A percentile compares a stretch with the other conserved stretches of the same genome.
Conservation (phyloP, 202 grass and related monocot genomes). For the Alloteropsis angusta region DNA sequence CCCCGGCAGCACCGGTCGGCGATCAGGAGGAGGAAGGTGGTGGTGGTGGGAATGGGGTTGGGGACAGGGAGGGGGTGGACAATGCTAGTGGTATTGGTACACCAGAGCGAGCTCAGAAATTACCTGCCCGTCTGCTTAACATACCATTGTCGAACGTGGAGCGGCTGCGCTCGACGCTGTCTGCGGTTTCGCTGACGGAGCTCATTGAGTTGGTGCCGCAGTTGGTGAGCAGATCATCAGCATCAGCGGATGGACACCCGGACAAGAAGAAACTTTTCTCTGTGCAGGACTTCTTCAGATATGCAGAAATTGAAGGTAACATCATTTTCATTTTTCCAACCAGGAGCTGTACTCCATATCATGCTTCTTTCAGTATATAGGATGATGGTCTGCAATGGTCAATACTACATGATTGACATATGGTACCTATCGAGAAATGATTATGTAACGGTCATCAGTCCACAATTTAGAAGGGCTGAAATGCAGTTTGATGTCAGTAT, state of each 20-base stretch:
- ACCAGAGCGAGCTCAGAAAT: slow-evolving; percentile 30
- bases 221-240: slow-evolving; percentile 44
- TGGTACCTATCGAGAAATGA: not conserved
- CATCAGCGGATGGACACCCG: slow-evolving; percentile 49
- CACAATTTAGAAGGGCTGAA: not conserved
- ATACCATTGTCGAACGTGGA: slow-evolving; percentile 90
- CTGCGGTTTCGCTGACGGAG: slow-evolving; percentile 61
- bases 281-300: slow-evolving; percentile 93
- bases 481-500: not conserved
- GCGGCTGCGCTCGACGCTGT: slow-evolving; percentile 65
- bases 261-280: slow-evolving; percentile 99
- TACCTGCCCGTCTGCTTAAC: slow-evolving; percentile 56
- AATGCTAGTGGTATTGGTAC: not conserved
- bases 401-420: not conserved
- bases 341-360: not conserved
- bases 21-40: slow-evolving; percentile 15
- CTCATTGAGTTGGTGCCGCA: slow-evolving; percentile 72
- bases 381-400: not conserved
- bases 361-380: not conserved
- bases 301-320: slow-evolving; percentile 78
- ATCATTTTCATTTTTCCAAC: not conserved
- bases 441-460: not conserved
- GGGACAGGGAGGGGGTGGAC: slow-evolving; percentile 29
- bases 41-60: not conserved
- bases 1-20: not conserved